Base-by-base conservation (phyloP, 257 asterid species). In the Prunella vulgaris region DNA sequence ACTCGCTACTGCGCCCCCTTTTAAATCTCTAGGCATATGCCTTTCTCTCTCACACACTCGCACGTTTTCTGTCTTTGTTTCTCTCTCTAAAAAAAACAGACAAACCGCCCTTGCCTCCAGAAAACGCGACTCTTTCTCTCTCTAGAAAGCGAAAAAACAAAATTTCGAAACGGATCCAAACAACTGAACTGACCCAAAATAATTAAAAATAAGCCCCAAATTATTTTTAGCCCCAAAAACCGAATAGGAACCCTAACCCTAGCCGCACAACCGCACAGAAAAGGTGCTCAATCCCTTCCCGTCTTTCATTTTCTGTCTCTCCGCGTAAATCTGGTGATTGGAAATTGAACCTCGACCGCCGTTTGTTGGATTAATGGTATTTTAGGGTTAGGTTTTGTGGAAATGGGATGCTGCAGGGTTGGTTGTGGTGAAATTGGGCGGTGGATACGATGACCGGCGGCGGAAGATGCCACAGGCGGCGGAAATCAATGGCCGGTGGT, bases 241-340 rank as follows among this genome's bases (percentile, higher is more conserved):
- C 60, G 72, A 82, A 79, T 24, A 77, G 74, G 85, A 87, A 83
- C 93, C 95, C 94, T 85, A 90, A 83, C 86, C 91, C 95, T 84
- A 84, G 91, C 89, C 93, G 87, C 93, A 77, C 54, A 73, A 68
- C 57, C 49, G 57, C 71, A 38, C 69, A 65, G 27, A 18, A 48
- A 78, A 65, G 40, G 51, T 75, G 58, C 48, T 10, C 25, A 70
- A 60, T 80, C 72, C 53, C 64, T 46, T 17, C 7, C 13, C 64
- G 24, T 51, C 63, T 59, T 25, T 6, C 66, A 13, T 48, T 10
- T n/a, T 10, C 37, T 38, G 64, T 73, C 66, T 46, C 42, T 60
- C 58, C 30, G 66, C 60, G 60, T 64, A 71, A 75, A 57, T 78
- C 78, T 30, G 64, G 20, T 12, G 64, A 57, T 22, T 20, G 22